Conservation (phyloP, 257 asterid genomes). For the Gynochthodes officinalis region DNA sequence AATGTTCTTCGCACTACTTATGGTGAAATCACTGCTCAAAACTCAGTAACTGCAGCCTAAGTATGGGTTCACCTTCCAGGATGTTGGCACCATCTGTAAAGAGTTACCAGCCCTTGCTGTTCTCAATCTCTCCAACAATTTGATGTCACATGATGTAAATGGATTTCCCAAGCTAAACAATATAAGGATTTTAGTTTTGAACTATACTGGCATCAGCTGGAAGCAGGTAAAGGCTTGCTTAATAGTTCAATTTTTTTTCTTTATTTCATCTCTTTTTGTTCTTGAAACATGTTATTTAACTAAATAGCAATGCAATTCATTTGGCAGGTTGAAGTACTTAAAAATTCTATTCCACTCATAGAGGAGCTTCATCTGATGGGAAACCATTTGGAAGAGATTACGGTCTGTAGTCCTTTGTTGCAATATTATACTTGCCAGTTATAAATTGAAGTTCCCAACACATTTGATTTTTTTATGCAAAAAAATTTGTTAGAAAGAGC, state of each 20-base stretch:
- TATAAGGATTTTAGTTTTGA: slow-evolving; percentile 69
- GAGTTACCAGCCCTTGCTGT: slow-evolving; percentile 63
- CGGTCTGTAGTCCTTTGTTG: slow-evolving; percentile 36
- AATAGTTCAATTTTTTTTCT: neutral
- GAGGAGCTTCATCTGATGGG: slow-evolving; percentile 96
- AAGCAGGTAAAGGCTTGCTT: slow-evolving; percentile 50
- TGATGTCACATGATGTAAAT: slow-evolving; percentile 46
- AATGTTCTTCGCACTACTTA: neutral
- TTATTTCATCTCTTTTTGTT: slow-evolving; percentile 5
- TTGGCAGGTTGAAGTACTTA: slow-evolving; percentile 76
- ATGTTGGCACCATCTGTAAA: slow-evolving; percentile 63
- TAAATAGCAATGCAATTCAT: slow-evolving; percentile 11
- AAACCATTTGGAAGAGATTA: slow-evolving; percentile 60
- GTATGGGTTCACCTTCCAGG: slow-evolving; percentile 40
- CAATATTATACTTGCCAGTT: slow-evolving; percentile 6
- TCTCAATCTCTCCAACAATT: slow-evolving; percentile 71
- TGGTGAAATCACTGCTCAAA: neutral
- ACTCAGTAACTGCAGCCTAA: slow-evolving; percentile 11
- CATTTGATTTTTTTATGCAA: neutral
- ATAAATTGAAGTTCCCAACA: neutral
- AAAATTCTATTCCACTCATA: slow-evolving; percentile 53
- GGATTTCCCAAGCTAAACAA: slow-evolving; percentile 49
- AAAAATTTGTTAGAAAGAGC: neutral
- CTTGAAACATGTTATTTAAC: slow-evolving; percentile 8
- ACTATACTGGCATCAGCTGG: slow-evolving; percentile 78